Evolutionary conservation across 257 asterid genomes (phyloP), one percentile per base, ranked within the genome.

Genomic region (Ophiorrhiza pumila): DNA sequence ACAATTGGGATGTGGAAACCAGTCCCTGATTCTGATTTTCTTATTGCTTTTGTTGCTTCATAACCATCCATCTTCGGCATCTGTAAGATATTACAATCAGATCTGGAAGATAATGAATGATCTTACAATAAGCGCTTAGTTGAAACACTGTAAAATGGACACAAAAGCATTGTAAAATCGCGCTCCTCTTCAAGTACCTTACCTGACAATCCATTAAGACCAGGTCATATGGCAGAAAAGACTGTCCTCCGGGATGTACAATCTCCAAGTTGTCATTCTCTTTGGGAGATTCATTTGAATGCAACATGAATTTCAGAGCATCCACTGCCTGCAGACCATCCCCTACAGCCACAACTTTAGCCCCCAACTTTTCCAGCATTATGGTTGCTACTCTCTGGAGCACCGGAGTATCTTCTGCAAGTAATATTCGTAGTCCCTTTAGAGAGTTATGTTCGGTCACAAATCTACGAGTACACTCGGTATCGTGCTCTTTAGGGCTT

Each of bases 31-130:
- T 93, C 98, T 42, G 84, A 82, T 85, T 77, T 87, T 71, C 98
- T 80, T 42, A 93, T 93, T 39, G 87, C 93, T 76, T 85, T 89
- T 66, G 98, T 93, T 78, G 98, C 98, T 82, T 93, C 98, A 61
- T 93, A 93, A 0, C 98, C 98, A 83, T 93, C 98, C 98, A 93
- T 93, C 84, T 90, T 90, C 31, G 98, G 98, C 98, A 93, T 93
- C 97, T 92, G 86, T 35, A 55, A 29, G 34, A 56, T 18, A 32
- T 8, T 35, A 18, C 49, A 60, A 56, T 70, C 37, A 39, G 35
- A 47, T 49, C n/a, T n/a, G n/a, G n/a, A n/a, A 57, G 15, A 34
- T 23, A 61, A 18, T 8, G 20, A 20, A 45, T 53, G 65, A 55
- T 15, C 17, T 35, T 4, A 18, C 29, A 23, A 17, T 15, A 22